Evolutionary conservation across 1,284 basidiomycete species (phyloP).

Genomic region (Cryptococcus amylolentus): DNA sequence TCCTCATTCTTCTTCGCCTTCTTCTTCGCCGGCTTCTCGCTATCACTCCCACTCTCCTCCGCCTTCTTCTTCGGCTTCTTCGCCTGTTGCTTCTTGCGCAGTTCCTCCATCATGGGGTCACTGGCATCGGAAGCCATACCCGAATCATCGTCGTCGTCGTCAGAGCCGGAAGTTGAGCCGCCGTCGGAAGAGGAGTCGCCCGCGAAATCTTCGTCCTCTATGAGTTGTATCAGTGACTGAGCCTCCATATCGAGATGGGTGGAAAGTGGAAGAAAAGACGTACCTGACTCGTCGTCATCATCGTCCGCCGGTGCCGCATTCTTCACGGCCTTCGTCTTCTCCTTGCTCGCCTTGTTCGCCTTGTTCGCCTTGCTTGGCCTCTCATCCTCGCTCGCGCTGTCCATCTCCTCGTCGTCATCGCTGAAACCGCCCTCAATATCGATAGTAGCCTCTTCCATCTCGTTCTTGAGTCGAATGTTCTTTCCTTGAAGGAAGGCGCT

Average conservation of each 20-base stretch:
- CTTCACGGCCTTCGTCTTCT: conserved; percentile 48
- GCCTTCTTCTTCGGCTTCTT: conserved; percentile 52
- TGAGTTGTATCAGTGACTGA: conserved; percentile 1
- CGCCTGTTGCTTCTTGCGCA: conserved; percentile 55
- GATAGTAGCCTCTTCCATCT: conserved; percentile 86
- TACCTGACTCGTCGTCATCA: conserved; percentile 78
- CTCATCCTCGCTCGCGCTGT: conserved; percentile 38
- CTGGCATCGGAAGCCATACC: conserved; percentile 54
- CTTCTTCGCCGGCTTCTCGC: conserved; percentile 41
- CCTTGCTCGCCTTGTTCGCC: conserved; percentile 38
- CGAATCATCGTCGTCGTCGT: conserved; percentile 59
- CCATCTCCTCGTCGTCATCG: conserved; percentile 71
- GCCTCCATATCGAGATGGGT: not conserved
- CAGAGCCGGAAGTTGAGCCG: conserved; percentile 74
- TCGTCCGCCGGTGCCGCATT: conserved; percentile 56
- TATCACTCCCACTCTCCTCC: conserved; percentile 31
- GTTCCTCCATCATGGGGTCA: conserved; percentile 66
- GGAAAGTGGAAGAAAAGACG: conserved; percentile 31
- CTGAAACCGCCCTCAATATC: conserved; percentile 62
- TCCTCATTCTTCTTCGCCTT: conserved; percentile 38
- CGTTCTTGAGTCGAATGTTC: conserved; percentile 92
- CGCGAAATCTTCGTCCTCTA: conserved; percentile 81
- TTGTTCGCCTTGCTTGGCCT: conserved; percentile 50
- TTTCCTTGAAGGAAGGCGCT: conserved; percentile 83
- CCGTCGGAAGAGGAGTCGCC: conserved; percentile 70